phyloP scores from a whole-genome alignment of 257 asterid genomes.

The Plantago elongata region DNA sequence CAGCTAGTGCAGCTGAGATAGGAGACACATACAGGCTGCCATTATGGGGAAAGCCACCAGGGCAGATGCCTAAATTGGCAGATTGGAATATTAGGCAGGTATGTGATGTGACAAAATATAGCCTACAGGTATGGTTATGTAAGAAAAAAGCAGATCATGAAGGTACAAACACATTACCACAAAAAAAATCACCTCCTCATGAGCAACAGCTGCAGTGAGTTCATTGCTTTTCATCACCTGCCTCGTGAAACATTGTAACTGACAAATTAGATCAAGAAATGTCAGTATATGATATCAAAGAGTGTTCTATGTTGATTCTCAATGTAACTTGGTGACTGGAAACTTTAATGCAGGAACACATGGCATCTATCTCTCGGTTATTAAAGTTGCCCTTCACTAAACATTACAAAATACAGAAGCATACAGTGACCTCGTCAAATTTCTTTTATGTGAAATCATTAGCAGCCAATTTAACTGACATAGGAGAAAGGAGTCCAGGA shows the following conservation, averaged over 20 bases:
- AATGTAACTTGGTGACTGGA: too few relatives aligned
- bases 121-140: not conserved
- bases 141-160: not conserved
- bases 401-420: not conserved
- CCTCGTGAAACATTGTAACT: slow-evolving; percentile 66
- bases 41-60: slow-evolving; percentile 60
- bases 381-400: not conserved
- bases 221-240: slow-evolving; percentile 47
- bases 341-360: not conserved
- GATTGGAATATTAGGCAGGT: slow-evolving; percentile 15
- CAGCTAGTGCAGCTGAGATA: slow-evolving; percentile 43
- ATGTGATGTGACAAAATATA: not conserved
- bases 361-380: not conserved
- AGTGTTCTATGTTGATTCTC: not conserved
- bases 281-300: slow-evolving; percentile 17
- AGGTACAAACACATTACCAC: slow-evolving; percentile 31
- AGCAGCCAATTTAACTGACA: not conserved
- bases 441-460: not conserved
- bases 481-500: not conserved
- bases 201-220: slow-evolving; percentile 55
- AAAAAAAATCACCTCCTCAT: slow-evolving; percentile 71
- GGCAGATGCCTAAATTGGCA: slow-evolving; percentile 57
- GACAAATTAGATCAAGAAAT: slow-evolving; percentile 1
- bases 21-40: slow-evolving; percentile 43
- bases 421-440: not conserved